These are phyloP conservation scores for Mycena rebaudengoi DNA, from an alignment of 768 basidiomycete species.

Conservation along the genomic window DNA sequence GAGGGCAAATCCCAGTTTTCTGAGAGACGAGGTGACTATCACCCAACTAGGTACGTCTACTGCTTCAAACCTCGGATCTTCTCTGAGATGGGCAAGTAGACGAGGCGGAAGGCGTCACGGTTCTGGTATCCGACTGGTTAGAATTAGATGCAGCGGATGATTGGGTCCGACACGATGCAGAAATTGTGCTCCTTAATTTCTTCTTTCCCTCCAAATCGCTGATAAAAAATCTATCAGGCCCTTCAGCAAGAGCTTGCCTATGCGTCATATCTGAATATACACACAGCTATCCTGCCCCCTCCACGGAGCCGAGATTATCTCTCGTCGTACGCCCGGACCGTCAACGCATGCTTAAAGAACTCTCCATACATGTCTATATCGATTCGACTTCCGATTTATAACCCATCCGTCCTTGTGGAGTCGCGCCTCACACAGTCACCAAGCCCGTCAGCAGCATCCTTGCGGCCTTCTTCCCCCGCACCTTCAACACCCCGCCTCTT, in stretches of 20 bases:
- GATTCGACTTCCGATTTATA: constrained; percentile 84
- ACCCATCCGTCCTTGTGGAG: constrained; percentile 70
- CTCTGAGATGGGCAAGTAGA: constrained; percentile 50
- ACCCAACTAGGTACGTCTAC: constrained; percentile 80
- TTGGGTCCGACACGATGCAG: constrained; percentile 95
- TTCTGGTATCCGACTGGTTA: constrained; percentile 91
- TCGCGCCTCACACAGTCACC: constrained; percentile 37
- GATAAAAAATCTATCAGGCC: constrained; percentile 60
- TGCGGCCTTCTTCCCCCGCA: constrained; percentile 24
- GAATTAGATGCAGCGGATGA: constrained; percentile 93
- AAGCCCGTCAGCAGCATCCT: constrained; percentile 20
- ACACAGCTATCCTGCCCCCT: constrained; percentile 86
- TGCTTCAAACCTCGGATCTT: constrained; percentile 16
- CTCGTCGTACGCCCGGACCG: constrained; percentile 91
- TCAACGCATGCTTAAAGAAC: constrained; percentile 79
- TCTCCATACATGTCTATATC: constrained; percentile 82
- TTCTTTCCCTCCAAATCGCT: constrained; percentile 19
- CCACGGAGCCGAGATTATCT: constrained; percentile 85
- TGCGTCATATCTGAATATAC: constrained; percentile 90
- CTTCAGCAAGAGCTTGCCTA: constrained; percentile 93
- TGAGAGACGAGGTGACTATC: constrained; percentile 86
- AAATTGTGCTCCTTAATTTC: constrained; percentile 83
- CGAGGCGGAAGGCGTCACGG: constrained; percentile 77
- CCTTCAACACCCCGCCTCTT: constrained; percentile 45
- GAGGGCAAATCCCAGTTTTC: constrained; percentile 84